Base-by-base conservation (phyloP, 495 filamentous ascomycete genomes). In the Podospora didyma region DNA sequence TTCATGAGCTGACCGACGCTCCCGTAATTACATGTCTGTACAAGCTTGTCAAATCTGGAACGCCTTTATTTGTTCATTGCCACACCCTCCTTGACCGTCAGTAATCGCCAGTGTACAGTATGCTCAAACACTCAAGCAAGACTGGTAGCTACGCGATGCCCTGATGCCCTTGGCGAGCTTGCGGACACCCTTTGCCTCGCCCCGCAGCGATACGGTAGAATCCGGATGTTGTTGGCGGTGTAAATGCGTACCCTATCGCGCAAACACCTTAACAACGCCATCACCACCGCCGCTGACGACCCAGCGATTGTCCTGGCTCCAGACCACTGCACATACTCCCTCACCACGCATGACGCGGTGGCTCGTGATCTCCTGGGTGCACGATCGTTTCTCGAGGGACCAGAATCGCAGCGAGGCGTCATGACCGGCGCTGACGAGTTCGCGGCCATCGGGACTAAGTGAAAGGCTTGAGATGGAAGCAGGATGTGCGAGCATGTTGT, bases 201-300 rank as follows among this genome's bases (percentile, higher is more conserved):
- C 12, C 12, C 39, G 39, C n/a, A 10, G n/a, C 39, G n/a, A 42
- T 17, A 42, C n/a, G 14, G 39, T 42, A 16, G 39, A 7, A 42
- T 14, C 39, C n/a, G n/a, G 39, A n/a, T n/a, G n/a, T 42, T 10
- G 14, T 42, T 42, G 10, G 39, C 39, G 39, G 14, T 17, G 39
- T 42, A 17, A 16, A 16, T 42, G 7, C 39, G 39, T 14, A 42
- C 39, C 26, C 67, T 70, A 72, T 17, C 77, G 69, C 24, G 88
- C 86, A 79, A 96, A 96, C 53, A 97, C 94, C 77, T 97, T 98
- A 45, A 96, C 94, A 19, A 96, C 86, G 2, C 94, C 95, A 69
- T 98, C 94, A n/a, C 94, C 94, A 19, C 94, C 94, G 10, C 86
- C 95, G 59, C 89, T 90, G 56, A 98, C 90, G 37, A 97, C 92